phyloP scores from a whole-genome alignment of 2,329 filamentous ascomycete genomes.

The Colletotrichum gigasporum region DNA sequence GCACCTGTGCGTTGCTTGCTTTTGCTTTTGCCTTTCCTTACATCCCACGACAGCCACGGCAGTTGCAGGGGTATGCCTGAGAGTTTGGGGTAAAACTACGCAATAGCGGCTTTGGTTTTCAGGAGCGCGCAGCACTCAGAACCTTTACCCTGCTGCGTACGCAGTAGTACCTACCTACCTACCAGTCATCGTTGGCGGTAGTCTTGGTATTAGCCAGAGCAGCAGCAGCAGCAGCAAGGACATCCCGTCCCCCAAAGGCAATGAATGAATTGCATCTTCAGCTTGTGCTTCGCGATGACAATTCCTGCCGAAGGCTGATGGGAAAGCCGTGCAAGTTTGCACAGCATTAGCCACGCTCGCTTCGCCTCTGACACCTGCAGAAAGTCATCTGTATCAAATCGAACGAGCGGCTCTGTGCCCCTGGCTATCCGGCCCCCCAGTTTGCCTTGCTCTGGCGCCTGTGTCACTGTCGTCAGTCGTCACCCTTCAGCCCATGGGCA shows the following conservation, averaged over 20 bases:
- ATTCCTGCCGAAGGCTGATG: neutral
- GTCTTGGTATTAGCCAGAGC: neutral
- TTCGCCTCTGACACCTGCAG: conserved; percentile 26
- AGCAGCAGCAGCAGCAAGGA: neutral
- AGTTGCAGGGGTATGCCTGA: conserved; percentile 1
- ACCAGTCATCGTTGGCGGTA: neutral
- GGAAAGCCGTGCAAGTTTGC: neutral
- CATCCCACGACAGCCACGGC: neutral
- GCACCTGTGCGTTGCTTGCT: neutral
- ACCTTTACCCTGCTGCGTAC: too few species aligned
- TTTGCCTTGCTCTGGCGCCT: conserved; percentile 9
- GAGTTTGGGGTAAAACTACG: neutral
- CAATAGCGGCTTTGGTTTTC: neutral
- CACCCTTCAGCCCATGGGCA: conserved; percentile 15
- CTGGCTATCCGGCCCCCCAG: neutral
- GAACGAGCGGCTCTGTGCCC: neutral
- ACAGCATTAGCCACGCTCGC: conserved; percentile 19
- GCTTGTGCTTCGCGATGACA: neutral
- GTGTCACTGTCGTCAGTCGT: conserved; percentile 7
- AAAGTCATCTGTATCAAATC: conserved; percentile 8
- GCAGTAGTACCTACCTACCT: too few species aligned
- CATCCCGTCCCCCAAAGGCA: neutral
- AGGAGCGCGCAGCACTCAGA: neutral
- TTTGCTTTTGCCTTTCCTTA: neutral
- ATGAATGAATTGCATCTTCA: neutral